These are phyloP conservation scores for Talaromyces atroroseus DNA, from an alignment of 2,329 filamentous ascomycete genomes.

Conservation along the genomic window DNA sequence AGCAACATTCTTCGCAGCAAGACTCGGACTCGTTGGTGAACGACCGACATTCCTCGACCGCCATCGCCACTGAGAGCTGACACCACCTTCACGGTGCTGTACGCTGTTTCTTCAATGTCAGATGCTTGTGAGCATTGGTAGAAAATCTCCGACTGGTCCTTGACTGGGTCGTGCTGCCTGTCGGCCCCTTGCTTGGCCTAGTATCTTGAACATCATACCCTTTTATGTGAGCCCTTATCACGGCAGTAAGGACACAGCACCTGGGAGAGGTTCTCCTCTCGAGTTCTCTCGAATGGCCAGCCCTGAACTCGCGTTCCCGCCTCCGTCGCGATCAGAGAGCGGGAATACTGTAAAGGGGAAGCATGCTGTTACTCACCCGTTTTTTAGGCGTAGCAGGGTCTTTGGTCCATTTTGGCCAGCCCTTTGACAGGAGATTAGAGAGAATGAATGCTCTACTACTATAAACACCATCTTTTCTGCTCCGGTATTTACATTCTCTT, in stretches of 20 bases:
- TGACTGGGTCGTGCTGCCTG: conserved; percentile 32
- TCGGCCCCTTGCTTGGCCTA: conserved; percentile 32
- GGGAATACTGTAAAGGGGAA: conserved; percentile 33
- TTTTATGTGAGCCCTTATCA: conserved; percentile 34
- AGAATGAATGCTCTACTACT: conserved; percentile 27
- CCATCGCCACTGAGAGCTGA: conserved; percentile 26
- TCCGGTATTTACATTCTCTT: conserved; percentile 37
- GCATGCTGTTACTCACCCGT: conserved; percentile 24
- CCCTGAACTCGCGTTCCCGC: conserved; percentile 24
- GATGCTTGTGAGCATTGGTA: conserved; percentile 19
- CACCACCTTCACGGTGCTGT: conserved; percentile 22
- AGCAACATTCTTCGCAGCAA: conserved; percentile 27
- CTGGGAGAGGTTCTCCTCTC: conserved; percentile 25
- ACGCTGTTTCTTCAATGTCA: conserved; percentile 2
- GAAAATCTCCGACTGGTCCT: conserved; percentile 31
- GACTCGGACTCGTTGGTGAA: conserved; percentile 20
- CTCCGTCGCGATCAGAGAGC: conserved; percentile 23
- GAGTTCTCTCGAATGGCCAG: conserved; percentile 27
- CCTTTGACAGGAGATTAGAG: conserved; percentile 23
- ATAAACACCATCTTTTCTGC: conserved; percentile 40
- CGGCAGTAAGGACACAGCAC: conserved; percentile 29
- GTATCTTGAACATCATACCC: conserved; percentile 27
- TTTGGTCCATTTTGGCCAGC: conserved; percentile 24
- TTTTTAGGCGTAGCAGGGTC: conserved; percentile 31
- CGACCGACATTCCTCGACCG: conserved; percentile 28